phyloP scores from a whole-genome alignment of 352 stramenopile species.

The Phytophthora pistaciae region DNA sequence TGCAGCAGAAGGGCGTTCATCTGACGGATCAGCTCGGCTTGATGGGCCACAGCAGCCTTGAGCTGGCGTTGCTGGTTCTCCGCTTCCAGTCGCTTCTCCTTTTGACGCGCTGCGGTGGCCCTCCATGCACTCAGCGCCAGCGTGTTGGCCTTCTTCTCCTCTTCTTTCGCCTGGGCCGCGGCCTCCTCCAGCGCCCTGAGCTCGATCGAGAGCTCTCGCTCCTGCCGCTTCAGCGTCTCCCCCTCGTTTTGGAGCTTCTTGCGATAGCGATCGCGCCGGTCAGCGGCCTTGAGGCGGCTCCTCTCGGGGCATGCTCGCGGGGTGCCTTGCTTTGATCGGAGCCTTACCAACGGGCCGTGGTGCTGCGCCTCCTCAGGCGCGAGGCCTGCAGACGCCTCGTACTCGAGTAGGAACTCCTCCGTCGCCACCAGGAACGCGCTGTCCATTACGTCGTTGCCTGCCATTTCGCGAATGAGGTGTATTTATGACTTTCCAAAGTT shows the following conservation, averaged over 20 bases:
- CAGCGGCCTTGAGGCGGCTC: conserved; percentile 12
- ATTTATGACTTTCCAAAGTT: no score
- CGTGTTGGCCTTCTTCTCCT: conserved; percentile 12
- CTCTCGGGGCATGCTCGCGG: background rate
- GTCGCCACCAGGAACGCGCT: conserved; percentile 11
- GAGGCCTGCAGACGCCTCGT: background rate
- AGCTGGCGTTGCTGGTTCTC: conserved; percentile 22
- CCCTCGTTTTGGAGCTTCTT: conserved; percentile 21
- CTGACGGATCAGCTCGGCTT: conserved; percentile 10
- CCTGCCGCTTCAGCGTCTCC: conserved; percentile 21
- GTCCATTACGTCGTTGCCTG: conserved; percentile 16
- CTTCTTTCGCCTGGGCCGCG: conserved; percentile 3
- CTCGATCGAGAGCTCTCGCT: conserved; percentile 13
- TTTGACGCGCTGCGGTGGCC: conserved; percentile 24
- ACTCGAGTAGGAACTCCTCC: conserved; percentile 17
- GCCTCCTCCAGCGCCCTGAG: background rate
- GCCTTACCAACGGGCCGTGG: background rate
- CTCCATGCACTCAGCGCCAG: conserved; percentile 19
- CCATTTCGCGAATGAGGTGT: background rate
- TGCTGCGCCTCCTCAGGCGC: background rate
- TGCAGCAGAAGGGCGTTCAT: conserved; percentile 7
- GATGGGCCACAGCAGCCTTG: conserved; percentile 8
- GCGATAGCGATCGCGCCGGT: conserved; percentile 18
- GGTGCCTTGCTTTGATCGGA: background rate
- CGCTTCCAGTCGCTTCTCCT: conserved; percentile 25